These are phyloP conservation scores for Ustilago lituana DNA, from an alignment of 1,284 basidiomycete species.

Conservation along the genomic window DNA sequence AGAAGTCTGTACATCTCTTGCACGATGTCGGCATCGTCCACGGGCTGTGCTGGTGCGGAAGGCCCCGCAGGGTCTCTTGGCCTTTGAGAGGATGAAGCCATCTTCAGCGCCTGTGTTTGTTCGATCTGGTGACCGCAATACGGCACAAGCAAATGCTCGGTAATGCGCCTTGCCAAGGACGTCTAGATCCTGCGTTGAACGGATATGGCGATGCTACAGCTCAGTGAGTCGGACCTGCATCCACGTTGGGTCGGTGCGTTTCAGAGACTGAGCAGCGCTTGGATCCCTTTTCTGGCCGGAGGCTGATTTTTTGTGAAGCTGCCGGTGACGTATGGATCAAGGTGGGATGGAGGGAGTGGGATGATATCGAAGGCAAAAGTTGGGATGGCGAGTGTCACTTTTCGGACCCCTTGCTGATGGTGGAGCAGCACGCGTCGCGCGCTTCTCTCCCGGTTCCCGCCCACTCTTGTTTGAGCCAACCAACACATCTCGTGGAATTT, in stretches of 20 bases:
- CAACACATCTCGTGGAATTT: conserved; percentile 5
- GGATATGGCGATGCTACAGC: no score
- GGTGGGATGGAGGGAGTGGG: neutral
- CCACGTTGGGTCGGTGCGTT: no score
- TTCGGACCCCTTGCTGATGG: neutral
- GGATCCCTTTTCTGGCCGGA: no score
- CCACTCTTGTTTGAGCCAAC: neutral
- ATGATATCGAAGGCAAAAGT: no score
- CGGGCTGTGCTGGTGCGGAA: conserved; percentile 6
- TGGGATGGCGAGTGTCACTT: conserved; percentile 25
- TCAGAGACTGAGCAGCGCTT: no score
- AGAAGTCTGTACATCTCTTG: conserved; percentile 46
- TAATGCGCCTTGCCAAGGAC: no score
- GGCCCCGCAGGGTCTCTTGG: conserved; percentile 7
- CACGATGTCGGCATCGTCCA: conserved; percentile 44
- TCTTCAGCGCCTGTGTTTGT: neutral
- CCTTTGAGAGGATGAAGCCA: conserved; percentile 25
- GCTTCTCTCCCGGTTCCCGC: conserved; percentile 1
- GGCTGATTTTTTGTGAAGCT: no score
- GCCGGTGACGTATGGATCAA: no score
- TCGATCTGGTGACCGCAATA: no score
- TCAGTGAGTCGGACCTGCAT: no score
- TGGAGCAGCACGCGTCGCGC: conserved; percentile 23
- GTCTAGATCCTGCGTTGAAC: no score
- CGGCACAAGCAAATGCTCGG: no score